These are phyloP conservation scores for Diplodia scrobiculata DNA, from an alignment of 2,329 filamentous ascomycete genomes.

Conservation along the genomic window DNA sequence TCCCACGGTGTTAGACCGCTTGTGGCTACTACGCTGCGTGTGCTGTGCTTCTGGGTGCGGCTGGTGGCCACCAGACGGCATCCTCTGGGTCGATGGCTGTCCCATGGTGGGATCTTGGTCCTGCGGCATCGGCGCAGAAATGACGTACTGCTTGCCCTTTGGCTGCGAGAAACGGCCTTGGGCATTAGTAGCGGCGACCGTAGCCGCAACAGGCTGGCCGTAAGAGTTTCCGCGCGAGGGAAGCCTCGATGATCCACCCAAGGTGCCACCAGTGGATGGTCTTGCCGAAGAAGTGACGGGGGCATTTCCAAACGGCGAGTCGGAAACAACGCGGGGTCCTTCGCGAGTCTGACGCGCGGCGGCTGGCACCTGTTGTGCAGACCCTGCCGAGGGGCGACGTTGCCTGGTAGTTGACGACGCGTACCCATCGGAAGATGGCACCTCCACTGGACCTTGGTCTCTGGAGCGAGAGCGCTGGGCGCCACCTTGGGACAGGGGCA, in stretches of 20 bases:
- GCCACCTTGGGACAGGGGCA: constrained; percentile 35
- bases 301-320: constrained; percentile 47
- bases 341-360: constrained; percentile 46
- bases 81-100: constrained; percentile 60
- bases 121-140: constrained; percentile 67
- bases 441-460: constrained; percentile 56
- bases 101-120: constrained; percentile 54
- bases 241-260: constrained; percentile 61
- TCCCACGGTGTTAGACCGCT: constrained; percentile 62
- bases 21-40: constrained; percentile 62
- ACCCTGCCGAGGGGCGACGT: constrained; percentile 34
- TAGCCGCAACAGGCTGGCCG: constrained; percentile 82
- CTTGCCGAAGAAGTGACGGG: constrained; percentile 55
- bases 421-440: constrained; percentile 45
- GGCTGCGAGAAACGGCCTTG: constrained; percentile 86
- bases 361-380: constrained; percentile 36
- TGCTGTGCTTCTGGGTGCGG: constrained; percentile 53
- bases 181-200: constrained; percentile 83
- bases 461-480: constrained; percentile 57
- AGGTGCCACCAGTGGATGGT: constrained; percentile 79
- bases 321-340: constrained; percentile 56
- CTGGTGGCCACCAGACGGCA: constrained; percentile 58
- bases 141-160: constrained; percentile 68
- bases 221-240: constrained; percentile 77
- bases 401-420: constrained; percentile 34